Percentiles rank a stretch among this genome's conserved stretches.
Evolutionary conservation across 345 rosid species (phyloP).

Genomic region (Citropsis articulata): DNA sequence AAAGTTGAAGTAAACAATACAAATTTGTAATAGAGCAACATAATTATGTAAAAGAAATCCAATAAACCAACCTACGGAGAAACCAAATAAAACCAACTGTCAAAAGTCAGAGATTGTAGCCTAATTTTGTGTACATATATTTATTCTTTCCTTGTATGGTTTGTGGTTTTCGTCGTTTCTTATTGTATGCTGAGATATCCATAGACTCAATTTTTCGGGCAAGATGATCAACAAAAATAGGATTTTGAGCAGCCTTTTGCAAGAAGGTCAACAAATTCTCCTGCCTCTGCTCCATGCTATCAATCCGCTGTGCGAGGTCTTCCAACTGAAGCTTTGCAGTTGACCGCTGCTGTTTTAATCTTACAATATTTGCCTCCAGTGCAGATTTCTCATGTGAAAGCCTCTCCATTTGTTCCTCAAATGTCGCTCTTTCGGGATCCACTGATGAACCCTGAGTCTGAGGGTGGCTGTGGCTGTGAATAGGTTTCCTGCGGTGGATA

Average conservation of each 20-base stretch:
- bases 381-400: slow-evolving; percentile 64
- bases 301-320: slow-evolving; percentile 48
- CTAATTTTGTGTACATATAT: too few relatives aligned
- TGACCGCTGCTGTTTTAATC: slow-evolving; percentile 55
- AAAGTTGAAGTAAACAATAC: background rate
- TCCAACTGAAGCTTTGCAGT: slow-evolving; percentile 58
- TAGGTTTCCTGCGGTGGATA: slow-evolving; percentile 84
- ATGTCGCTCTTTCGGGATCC: slow-evolving; percentile 71
- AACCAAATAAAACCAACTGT: too few relatives aligned
- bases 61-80: background rate
- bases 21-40: background rate
- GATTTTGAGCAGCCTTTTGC: slow-evolving; percentile 53
- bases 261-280: slow-evolving; percentile 49
- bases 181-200: slow-evolving; percentile 70
- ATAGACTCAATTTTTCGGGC: slow-evolving; percentile 56
- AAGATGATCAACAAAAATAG: slow-evolving; percentile 58
- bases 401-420: slow-evolving; percentile 69
- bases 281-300: slow-evolving; percentile 67
- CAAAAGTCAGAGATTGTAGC: too few relatives aligned
- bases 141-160: too few relatives aligned
- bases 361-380: slow-evolving; percentile 57
- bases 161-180: slow-evolving; percentile 78
- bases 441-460: slow-evolving; percentile 47
- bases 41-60: background rate
- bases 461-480: slow-evolving; percentile 88